Evolutionary conservation across 768 basidiomycete species (phyloP), one percentile per base, ranked within the genome.

Genomic region (Cyclocybe aegerita): DNA sequence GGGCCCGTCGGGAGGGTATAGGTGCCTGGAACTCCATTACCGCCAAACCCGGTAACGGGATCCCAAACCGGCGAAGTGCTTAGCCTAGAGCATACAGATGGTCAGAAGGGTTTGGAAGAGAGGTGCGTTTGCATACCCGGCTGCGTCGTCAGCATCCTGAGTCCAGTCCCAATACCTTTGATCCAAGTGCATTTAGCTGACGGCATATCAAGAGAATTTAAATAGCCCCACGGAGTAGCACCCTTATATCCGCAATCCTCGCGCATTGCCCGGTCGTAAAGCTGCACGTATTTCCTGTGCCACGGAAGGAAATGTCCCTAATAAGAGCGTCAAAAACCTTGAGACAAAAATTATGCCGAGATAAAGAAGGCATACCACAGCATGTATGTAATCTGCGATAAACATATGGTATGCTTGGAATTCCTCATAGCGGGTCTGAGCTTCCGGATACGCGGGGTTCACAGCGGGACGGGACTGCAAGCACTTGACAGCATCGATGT

Each of bases 131-230:
- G 32, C 55, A 38, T 38, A 58, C 50, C 53, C 51, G 12, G 48
- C 30, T 9, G 46, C 55, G 17, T 42, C 54, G 42, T 70, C 67
- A 1, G 64, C 60, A 46, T 75, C 73, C 30, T 55, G 59, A 3
- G 67, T 69, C 72, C 72, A 74, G 43, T 74, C 65, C 73, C 73
- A 76, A 38, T 71, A 74, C 6, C 73, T 74, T 30, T 9, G 7
- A 15, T 30, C 30, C 4, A 32, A 43, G 10, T 15, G 12, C 8
- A 16, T 46, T 17, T 7, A 17, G 16, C 34, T 37, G 12, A 3
- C 7, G 7, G 15, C 9, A 15, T 15, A 39, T 40, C 34, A 37
- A 1, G 43, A 23, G 23, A 17, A n/a, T 9, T 31, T 30, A 23
- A 14, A 47, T 41, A 15, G 46, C 62, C 23, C 53, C 55, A 73